Evolutionary conservation across 768 basidiomycete species (phyloP), one percentile per base, ranked within the genome.

Genomic region (Phanerodontia chrysosporium): DNA sequence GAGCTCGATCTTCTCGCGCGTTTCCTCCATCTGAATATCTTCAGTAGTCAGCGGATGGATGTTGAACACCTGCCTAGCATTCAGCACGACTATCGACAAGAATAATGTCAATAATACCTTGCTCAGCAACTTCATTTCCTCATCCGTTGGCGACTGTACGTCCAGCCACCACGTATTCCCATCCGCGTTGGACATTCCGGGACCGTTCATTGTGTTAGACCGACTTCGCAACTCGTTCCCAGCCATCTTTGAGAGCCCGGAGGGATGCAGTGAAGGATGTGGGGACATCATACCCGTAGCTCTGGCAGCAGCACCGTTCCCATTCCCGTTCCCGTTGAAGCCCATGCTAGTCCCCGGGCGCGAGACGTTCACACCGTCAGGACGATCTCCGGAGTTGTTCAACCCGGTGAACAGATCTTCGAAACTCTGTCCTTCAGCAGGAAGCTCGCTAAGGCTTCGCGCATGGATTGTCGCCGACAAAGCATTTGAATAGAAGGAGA

Each of bases 11-110:
- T 99, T 99, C 78, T 99, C 97, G 68, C 97, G 93, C 42, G 95
- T 91, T 77, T 99, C 97, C 74, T 99, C 97, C 89, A 98, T 97
- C 68, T 92, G 87, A 70, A 99, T 98, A 78, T 99, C 97, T 78
- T 99, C 97, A 21, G 96, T 96, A 4, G 97, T 99, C 64, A 99
- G 80, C 3, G 97, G 97, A 75, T 99, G 97, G 67, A 99, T 97
- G 21, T 83, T 83, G 73, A 98, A 99, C 10, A 96, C 95, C 95
- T 97, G 61, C 13, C 29, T 24, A 28, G 60, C 32, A 36, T 53
- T 51, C 22, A n/a, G 6, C 3, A n/a, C 30, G 28, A 9, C 18
- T 1, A 48, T 45, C 28, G 3, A 45, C 22, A 39, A n/a, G 2
- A 4, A 30, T 24, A 28, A 13, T 18, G 29, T 21, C 29, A 1